Percentiles rank a stretch among this genome's conserved stretches.
Conservation (phyloP, 2,329 filamentous ascomycete genomes). For the Paecilomyces sp. region DNA sequence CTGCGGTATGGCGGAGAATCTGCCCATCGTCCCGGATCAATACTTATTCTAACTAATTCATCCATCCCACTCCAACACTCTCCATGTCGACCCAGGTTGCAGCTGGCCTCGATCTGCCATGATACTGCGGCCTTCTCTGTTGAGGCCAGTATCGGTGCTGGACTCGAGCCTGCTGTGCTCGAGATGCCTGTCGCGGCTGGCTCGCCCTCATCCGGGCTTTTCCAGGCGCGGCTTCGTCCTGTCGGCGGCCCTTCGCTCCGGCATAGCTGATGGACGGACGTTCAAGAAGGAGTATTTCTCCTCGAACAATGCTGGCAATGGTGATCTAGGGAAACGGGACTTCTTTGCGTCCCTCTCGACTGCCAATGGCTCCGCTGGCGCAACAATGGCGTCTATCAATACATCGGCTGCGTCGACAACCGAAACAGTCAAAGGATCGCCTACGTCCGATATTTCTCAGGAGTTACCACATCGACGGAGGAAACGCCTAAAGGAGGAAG, state of each 20-base stretch:
- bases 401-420: slow-evolving; percentile 9
- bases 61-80: no score
- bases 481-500: slow-evolving; percentile 33
- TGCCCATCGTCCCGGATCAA: slow-evolving; percentile 3
- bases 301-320: slow-evolving; percentile 20
- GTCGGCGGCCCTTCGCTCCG: slow-evolving; percentile 22
- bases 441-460: slow-evolving; percentile 12
- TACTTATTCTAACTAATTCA: neutral
- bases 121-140: slow-evolving; percentile 28
- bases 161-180: slow-evolving; percentile 25
- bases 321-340: slow-evolving; percentile 11
- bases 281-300: slow-evolving; percentile 34
- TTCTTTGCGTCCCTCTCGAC: slow-evolving; percentile 21
- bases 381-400: slow-evolving; percentile 2
- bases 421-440: slow-evolving; percentile 10
- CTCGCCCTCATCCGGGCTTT: slow-evolving; percentile 10
- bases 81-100: slow-evolving; percentile 14
- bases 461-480: slow-evolving; percentile 37
- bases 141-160: slow-evolving; percentile 23
- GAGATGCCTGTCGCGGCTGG: slow-evolving; percentile 22
- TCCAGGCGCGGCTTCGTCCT: slow-evolving; percentile 23
- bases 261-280: slow-evolving; percentile 18
- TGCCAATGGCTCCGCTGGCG: slow-evolving; percentile 10
- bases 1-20: slow-evolving; percentile 19
- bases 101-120: slow-evolving; percentile 13